Percentiles rank a stretch among this genome's conserved stretches.
Evolutionary conservation across 2,329 filamentous ascomycete species (phyloP).

Genomic region (Monilinia fructigena): DNA sequence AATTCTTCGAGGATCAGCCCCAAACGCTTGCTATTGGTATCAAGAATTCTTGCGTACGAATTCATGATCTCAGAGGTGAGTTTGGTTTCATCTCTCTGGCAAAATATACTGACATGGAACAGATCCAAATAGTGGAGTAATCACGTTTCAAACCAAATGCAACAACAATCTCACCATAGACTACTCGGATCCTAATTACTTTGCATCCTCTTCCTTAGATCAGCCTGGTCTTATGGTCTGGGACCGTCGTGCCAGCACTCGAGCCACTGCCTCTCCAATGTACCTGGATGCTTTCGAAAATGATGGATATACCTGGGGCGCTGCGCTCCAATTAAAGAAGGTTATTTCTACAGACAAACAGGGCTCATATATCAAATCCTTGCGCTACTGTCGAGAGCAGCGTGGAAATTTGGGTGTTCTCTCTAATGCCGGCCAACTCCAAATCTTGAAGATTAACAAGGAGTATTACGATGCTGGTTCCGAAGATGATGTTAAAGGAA

Average conservation of each 20-base stretch:
- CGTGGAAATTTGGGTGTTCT: constrained; percentile 60
- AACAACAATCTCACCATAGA: constrained; percentile 76
- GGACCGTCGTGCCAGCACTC: constrained; percentile 66
- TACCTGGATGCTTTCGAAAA: constrained; percentile 59
- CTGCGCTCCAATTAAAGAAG: constrained; percentile 56
- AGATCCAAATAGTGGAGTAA: constrained; percentile 52
- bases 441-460: constrained; percentile 57
- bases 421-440: constrained; percentile 62
- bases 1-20: constrained; percentile 77
- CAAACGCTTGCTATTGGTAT: constrained; percentile 74
- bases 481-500: constrained; percentile 48
- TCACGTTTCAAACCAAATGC: constrained; percentile 64
- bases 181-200: constrained; percentile 78
- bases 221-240: constrained; percentile 74
- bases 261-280: constrained; percentile 51
- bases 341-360: constrained; percentile 53
- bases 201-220: constrained; percentile 74
- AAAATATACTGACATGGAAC: constrained; percentile 25
- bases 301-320: constrained; percentile 63
- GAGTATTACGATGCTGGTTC: constrained; percentile 49
- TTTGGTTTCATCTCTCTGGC: constrained; percentile 7
- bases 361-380: constrained; percentile 59
- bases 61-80: constrained; percentile 76
- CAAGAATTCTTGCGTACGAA: constrained; percentile 69
- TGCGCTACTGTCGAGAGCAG: constrained; percentile 63